Evolutionary conservation across 2,329 filamentous ascomycete species (phyloP).

Genomic region (Aschersonia sp.): DNA sequence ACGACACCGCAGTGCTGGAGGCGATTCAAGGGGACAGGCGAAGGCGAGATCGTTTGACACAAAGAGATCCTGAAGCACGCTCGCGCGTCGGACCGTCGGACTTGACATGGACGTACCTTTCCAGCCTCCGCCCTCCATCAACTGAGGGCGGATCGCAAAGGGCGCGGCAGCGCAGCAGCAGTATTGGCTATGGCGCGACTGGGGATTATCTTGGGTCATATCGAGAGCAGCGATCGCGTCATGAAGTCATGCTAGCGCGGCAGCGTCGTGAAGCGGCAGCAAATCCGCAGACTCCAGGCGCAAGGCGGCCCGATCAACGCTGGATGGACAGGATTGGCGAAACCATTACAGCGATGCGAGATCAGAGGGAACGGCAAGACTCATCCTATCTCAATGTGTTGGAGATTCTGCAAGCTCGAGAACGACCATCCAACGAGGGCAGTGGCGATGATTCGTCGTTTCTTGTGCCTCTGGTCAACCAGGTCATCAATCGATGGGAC

Average conservation of each 20-base stretch:
- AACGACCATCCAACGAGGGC: constrained; percentile 14
- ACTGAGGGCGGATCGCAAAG: constrained; percentile 13
- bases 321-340: constrained; percentile 18
- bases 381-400: constrained; percentile 20
- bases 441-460: constrained; percentile 22
- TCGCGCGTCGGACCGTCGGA: constrained; percentile 7
- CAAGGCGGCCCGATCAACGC: constrained; percentile 15
- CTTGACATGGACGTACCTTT: constrained; percentile 6
- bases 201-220: constrained; percentile 10
- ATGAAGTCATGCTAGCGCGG: not conserved
- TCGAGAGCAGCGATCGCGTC: constrained; percentile 20
- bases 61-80: constrained; percentile 12
- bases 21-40: constrained; percentile 39
- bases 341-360: constrained; percentile 19
- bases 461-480: constrained; percentile 21
- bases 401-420: constrained; percentile 21
- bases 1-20: constrained; percentile 42
- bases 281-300: constrained; percentile 4
- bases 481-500: constrained; percentile 21
- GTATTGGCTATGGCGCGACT: constrained; percentile 18
- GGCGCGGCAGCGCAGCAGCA: constrained; percentile 19
- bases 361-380: constrained; percentile 21
- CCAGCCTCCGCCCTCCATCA: constrained; percentile 6
- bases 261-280: constrained; percentile 9
- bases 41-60: constrained; percentile 27